Percentiles rank a stretch among this genome's conserved stretches.
Evolutionary conservation across 805 yeast species (phyloP).

Genomic region (Yarrowia sp.): DNA sequence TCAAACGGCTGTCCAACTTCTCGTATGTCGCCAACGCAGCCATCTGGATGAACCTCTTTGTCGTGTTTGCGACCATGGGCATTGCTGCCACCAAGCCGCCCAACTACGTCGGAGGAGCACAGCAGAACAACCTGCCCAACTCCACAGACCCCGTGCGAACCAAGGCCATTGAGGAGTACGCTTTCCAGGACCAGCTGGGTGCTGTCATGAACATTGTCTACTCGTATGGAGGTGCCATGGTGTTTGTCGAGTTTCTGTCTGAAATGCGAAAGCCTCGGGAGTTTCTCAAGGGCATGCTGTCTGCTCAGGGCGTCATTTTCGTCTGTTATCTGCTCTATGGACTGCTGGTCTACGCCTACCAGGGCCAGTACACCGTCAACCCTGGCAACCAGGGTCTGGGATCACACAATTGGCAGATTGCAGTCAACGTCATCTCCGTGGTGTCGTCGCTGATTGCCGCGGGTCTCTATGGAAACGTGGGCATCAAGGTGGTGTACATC

Average conservation of each 20-base stretch:
- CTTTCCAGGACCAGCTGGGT: conserved; percentile 37
- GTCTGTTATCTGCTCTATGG: conserved; percentile 53
- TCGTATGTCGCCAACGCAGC: conserved; percentile 54
- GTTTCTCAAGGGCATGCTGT: conserved; percentile 55
- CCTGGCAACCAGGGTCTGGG: conserved; percentile 53
- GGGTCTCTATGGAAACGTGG: conserved; percentile 55
- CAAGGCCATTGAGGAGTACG: conserved; percentile 27
- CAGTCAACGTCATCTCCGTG: conserved; percentile 50
- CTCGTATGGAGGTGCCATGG: conserved; percentile 57
- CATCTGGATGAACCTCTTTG: conserved; percentile 54
- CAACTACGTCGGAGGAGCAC: conserved; percentile 45
- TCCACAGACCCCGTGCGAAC: conserved; percentile 38
- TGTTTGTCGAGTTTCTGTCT: conserved; percentile 56
- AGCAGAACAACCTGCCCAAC: conserved; percentile 32
- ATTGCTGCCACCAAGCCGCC: conserved; percentile 50
- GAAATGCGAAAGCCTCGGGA: conserved; percentile 57
- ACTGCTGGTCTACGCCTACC: conserved; percentile 52
- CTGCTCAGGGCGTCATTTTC: conserved; percentile 53
- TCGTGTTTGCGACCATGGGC: conserved; percentile 54
- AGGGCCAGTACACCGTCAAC: conserved; percentile 52
- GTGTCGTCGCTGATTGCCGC: conserved; percentile 54
- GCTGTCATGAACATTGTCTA: conserved; percentile 54
- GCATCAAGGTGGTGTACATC: conserved; percentile 54
- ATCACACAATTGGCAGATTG: conserved; percentile 47
- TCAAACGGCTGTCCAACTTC: conserved; percentile 51